Conservation (phyloP, 139 green algal species). For the Closterium sp. region DNA sequence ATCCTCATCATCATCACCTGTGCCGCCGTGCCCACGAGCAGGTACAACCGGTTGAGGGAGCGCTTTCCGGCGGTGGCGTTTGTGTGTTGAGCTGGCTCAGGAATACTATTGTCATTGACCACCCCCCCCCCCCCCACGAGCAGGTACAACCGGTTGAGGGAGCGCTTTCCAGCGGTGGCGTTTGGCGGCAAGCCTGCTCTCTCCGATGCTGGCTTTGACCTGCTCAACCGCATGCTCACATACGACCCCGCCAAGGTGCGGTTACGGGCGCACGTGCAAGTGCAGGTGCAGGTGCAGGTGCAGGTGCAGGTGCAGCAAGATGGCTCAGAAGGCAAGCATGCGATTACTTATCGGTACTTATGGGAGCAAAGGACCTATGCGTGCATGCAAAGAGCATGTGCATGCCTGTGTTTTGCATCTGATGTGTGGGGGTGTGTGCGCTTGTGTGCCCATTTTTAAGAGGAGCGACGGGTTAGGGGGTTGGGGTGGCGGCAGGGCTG, state of each 20-base stretch:
- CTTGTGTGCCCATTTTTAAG: too few relatives aligned
- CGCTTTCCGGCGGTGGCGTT: slow-evolving; percentile 10
- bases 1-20: too few relatives aligned
- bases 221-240: slow-evolving; percentile 29
- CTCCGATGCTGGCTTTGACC: slow-evolving; percentile 41
- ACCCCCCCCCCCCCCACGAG: too few relatives aligned
- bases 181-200: slow-evolving; percentile 32
- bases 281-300: too few relatives aligned
- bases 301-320: too few relatives aligned
- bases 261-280: neutral
- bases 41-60: slow-evolving; percentile 27
- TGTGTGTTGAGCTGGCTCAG: neutral
- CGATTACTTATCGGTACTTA: too few relatives aligned
- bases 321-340: neutral
- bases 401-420: too few relatives aligned
- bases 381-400: too few relatives aligned
- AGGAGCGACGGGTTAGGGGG: neutral
- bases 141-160: too few relatives aligned
- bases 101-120: neutral
- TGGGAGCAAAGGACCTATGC: too few relatives aligned
- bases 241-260: slow-evolving; percentile 32
- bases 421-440: too few relatives aligned
- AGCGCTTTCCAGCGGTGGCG: slow-evolving; percentile 7
- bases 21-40: neutral
- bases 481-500: neutral